Conservation (phyloP, 345 rosid genomes). For the Citrus australasica region DNA sequence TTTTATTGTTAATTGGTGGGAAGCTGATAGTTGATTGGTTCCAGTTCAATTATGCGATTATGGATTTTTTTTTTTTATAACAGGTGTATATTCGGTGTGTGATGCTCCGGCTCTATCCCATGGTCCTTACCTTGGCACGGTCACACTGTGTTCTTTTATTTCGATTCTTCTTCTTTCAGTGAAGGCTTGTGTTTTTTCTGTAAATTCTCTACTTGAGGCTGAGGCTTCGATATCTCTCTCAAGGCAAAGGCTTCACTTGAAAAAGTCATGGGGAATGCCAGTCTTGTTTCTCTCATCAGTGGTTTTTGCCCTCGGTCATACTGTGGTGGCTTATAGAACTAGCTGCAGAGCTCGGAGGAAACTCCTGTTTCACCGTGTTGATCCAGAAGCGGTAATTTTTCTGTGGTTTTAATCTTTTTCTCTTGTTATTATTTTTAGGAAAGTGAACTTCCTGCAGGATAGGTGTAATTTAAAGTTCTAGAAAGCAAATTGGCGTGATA, state of each 20-base stretch:
- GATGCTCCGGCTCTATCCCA: slow-evolving; percentile 79
- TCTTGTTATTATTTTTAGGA: background rate
- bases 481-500: background rate
- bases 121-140: slow-evolving; percentile 89
- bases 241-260: slow-evolving; percentile 71
- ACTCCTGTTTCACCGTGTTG: slow-evolving; percentile 80
- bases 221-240: slow-evolving; percentile 63
- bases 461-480: background rate
- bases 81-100: slow-evolving; percentile 85
- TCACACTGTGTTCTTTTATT: slow-evolving; percentile 61
- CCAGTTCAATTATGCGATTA: background rate
- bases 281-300: slow-evolving; percentile 89
- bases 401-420: background rate
- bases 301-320: slow-evolving; percentile 92
- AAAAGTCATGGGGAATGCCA: slow-evolving; percentile 99
- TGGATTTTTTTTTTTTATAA: background rate
- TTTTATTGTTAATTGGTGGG: background rate
- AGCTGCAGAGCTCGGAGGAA: slow-evolving; percentile 90
- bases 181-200: slow-evolving; percentile 80
- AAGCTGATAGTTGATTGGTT: background rate
- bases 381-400: slow-evolving; percentile 81
- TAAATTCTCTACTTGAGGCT: slow-evolving; percentile 66
- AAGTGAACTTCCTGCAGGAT: background rate
- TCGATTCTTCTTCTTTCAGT: slow-evolving; percentile 72
- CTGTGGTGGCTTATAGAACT: slow-evolving; percentile 86